phyloP scores from a whole-genome alignment of 805 yeast species.

The Candida michaelii region DNA sequence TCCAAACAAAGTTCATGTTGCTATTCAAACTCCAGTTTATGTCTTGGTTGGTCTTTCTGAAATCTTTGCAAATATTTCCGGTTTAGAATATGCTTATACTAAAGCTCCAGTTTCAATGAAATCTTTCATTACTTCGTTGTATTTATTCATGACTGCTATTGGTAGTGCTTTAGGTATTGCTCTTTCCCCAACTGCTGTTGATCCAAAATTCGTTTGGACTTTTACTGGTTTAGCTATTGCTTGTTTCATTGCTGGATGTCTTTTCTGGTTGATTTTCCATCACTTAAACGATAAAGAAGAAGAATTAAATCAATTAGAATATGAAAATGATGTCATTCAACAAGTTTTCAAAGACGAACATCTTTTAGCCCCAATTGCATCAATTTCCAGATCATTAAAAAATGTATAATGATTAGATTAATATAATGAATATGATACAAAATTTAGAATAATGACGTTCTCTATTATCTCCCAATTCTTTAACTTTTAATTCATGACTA shows the following conservation, averaged over 20 bases:
- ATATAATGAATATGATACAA: neutral
- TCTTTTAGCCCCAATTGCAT: slow-evolving; percentile 20
- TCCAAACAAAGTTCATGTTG: slow-evolving; percentile 63
- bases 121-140: slow-evolving; percentile 62
- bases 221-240: slow-evolving; percentile 63
- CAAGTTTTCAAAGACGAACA: slow-evolving; percentile 8
- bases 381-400: slow-evolving; percentile 19
- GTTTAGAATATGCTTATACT: slow-evolving; percentile 80
- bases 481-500: too few relatives aligned
- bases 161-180: slow-evolving; percentile 80
- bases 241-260: slow-evolving; percentile 56
- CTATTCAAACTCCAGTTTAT: slow-evolving; percentile 72
- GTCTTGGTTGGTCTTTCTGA: slow-evolving; percentile 72
- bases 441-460: too few relatives aligned
- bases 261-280: slow-evolving; percentile 61
- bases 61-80: slow-evolving; percentile 77
- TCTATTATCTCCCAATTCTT: too few relatives aligned
- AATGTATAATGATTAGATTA: slow-evolving; percentile 13
- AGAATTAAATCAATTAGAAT: slow-evolving; percentile 54
- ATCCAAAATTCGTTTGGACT: slow-evolving; percentile 72
- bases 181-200: slow-evolving; percentile 60
- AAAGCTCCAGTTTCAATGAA: slow-evolving; percentile 75
- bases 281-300: slow-evolving; percentile 58
- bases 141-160: slow-evolving; percentile 69
- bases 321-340: slow-evolving; percentile 16